Percentiles rank a stretch among this genome's conserved stretches.
Evolutionary conservation across 1,139 yeast species (phyloP).

Genomic region (Yamadazyma atmosphaerica): DNA sequence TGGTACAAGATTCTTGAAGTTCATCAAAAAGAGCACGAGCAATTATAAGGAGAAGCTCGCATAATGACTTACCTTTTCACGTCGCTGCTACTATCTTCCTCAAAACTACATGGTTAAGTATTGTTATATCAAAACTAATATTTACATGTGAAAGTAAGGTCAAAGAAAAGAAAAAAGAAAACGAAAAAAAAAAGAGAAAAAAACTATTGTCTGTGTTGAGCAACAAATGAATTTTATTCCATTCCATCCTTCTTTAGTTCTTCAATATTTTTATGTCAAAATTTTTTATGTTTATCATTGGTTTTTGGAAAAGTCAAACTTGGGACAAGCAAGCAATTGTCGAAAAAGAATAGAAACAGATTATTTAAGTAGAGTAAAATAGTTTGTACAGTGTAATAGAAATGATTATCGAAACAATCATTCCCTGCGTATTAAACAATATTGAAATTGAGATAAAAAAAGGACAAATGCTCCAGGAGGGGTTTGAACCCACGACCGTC

Average conservation of each 20-base stretch:
- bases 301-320: not conserved
- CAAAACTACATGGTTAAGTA: slow-evolving; percentile 2
- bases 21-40: slow-evolving; percentile 51
- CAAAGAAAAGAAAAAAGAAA: not conserved
- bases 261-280: not conserved
- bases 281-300: not conserved
- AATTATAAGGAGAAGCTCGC: slow-evolving; percentile 11
- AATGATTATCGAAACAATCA: not conserved
- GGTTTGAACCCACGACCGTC: slow-evolving; percentile 61
- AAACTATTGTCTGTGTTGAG: not conserved
- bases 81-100: no score
- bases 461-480: slow-evolving; percentile 53
- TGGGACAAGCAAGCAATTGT: not conserved
- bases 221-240: not conserved
- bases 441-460: slow-evolving; percentile 17
- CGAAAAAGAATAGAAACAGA: not conserved
- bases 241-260: not conserved
- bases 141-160: not conserved
- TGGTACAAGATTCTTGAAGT: slow-evolving; percentile 79
- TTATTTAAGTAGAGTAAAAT: not conserved
- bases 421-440: not conserved
- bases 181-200: not conserved
- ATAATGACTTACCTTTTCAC: no score
- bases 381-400: not conserved
- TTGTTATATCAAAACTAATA: slow-evolving; percentile 1